A percentile compares a stretch with the other conserved stretches of the same genome.
phyloP scores from a whole-genome alignment of 1,284 basidiomycete genomes.

The Tremellales sp. region DNA sequence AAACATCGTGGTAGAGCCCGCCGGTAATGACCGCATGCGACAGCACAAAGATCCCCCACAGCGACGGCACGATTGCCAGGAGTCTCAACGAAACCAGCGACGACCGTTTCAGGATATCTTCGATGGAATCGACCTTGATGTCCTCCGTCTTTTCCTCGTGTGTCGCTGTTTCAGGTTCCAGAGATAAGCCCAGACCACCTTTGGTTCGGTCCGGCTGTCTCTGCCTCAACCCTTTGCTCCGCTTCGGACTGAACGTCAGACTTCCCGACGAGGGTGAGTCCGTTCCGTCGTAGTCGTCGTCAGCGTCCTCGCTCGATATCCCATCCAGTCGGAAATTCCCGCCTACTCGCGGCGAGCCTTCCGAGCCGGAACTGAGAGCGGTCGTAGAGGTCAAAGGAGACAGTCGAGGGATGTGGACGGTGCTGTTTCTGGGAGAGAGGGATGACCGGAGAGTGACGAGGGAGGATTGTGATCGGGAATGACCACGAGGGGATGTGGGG shows the following conservation, averaged over 20 bases:
- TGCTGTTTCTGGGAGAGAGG: slow-evolving; percentile 20
- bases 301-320: slow-evolving; percentile 37
- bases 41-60: slow-evolving; percentile 40
- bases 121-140: slow-evolving; percentile 14
- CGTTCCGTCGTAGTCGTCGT: slow-evolving; percentile 37
- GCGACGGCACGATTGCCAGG: slow-evolving; percentile 38
- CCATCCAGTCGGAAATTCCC: no score
- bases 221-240: slow-evolving; percentile 7
- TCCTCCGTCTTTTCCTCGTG: slow-evolving; percentile 2
- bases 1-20: slow-evolving; percentile 35
- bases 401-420: slow-evolving; percentile 18
- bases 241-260: slow-evolving; percentile 37
- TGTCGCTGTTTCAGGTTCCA: slow-evolving; percentile 8
- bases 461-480: slow-evolving; percentile 19
- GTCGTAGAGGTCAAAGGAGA: slow-evolving; percentile 21
- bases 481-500: slow-evolving; percentile 1
- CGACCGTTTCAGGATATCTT: slow-evolving; percentile 26
- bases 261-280: slow-evolving; percentile 38
- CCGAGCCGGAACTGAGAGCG: slow-evolving; percentile 9
- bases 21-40: slow-evolving; percentile 29
- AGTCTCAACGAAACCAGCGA: slow-evolving; percentile 32
- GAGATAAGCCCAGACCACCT: slow-evolving; percentile 10
- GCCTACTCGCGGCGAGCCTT: slow-evolving; percentile 7
- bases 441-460: slow-evolving; percentile 14
- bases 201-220: slow-evolving; percentile 7